Evolutionary conservation across 768 basidiomycete genomes (phyloP).

Genomic region (Suillus tomentosus): DNA sequence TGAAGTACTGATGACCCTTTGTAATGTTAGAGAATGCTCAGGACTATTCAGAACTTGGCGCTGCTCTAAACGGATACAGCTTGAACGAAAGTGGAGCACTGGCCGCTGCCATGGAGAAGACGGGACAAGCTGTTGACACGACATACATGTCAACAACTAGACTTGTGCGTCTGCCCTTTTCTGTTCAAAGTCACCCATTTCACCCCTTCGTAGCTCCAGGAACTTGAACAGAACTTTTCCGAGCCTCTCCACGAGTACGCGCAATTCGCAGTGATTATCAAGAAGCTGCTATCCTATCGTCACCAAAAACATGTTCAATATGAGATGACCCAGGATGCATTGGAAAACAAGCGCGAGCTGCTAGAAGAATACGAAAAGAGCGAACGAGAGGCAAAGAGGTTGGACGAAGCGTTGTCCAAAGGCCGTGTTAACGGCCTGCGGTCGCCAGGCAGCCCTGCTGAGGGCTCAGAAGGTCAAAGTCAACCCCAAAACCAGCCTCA

Average conservation of each 20-base stretch:
- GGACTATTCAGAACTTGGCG: constrained; percentile 90
- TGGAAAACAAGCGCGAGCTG: constrained; percentile 82
- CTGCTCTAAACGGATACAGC: constrained; percentile 90
- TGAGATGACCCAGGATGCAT: constrained; percentile 91
- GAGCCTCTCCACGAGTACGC: constrained; percentile 95
- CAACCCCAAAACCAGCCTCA: constrained; percentile 19
- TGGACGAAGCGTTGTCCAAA: constrained; percentile 83
- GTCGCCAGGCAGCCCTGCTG: constrained; percentile 26
- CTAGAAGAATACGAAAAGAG: constrained; percentile 91
- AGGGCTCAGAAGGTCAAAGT: constrained; percentile 29
- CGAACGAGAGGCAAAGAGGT: constrained; percentile 84
- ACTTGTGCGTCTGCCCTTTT: constrained; percentile 55
- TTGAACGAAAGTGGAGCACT: constrained; percentile 77
- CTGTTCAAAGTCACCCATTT: background rate
- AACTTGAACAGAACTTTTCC: constrained; percentile 92
- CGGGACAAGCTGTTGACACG: constrained; percentile 93
- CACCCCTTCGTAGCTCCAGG: constrained; percentile 65
- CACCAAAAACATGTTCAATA: constrained; percentile 98
- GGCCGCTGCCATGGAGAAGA: constrained; percentile 90
- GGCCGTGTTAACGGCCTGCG: constrained; percentile 42
- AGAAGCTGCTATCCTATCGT: constrained; percentile 89
- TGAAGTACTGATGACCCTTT: constrained; percentile 11
- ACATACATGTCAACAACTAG: constrained; percentile 92
- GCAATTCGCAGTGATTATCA: constrained; percentile 94
- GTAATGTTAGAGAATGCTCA: constrained; percentile 65